These are phyloP conservation scores for Dentipellis fragilis DNA, from an alignment of 768 basidiomycete genomes.

Conservation along the genomic window DNA sequence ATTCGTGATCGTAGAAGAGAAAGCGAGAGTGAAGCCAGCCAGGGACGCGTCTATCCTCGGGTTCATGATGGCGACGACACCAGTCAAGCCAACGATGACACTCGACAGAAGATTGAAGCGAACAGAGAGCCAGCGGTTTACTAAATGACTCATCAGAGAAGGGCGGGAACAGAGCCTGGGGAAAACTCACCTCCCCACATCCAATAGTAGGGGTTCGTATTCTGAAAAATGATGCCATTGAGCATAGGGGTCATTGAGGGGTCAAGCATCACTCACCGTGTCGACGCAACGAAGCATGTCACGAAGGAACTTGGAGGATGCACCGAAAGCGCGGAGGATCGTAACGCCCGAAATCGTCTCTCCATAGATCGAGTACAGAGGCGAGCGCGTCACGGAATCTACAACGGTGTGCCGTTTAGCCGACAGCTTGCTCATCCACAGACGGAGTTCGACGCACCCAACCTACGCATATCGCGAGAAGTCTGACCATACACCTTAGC, in stretches of 20 bases:
- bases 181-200: constrained; percentile 66
- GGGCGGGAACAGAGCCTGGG: background rate
- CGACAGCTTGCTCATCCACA: background rate
- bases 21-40: constrained; percentile 82
- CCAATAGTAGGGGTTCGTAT: constrained; percentile 77
- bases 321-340: constrained; percentile 76
- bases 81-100: constrained; percentile 64
- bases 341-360: constrained; percentile 44
- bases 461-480: constrained; percentile 74
- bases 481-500: constrained; percentile 65
- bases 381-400: constrained; percentile 37
- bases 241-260: background rate
- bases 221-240: constrained; percentile 21
- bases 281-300: constrained; percentile 80
- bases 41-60: constrained; percentile 69
- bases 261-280: constrained; percentile 38
- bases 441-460: constrained; percentile 35
- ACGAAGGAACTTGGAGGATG: constrained; percentile 74
- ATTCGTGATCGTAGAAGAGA: constrained; percentile 64
- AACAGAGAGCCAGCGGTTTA: constrained; percentile 85
- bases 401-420: background rate
- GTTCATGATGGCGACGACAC: constrained; percentile 52
- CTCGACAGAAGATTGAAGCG: constrained; percentile 79
- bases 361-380: constrained; percentile 40
- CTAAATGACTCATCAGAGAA: constrained; percentile 25